phyloP scores from a whole-genome alignment of 441 rosid genomes.

The Gossypium schwendimanii region DNA sequence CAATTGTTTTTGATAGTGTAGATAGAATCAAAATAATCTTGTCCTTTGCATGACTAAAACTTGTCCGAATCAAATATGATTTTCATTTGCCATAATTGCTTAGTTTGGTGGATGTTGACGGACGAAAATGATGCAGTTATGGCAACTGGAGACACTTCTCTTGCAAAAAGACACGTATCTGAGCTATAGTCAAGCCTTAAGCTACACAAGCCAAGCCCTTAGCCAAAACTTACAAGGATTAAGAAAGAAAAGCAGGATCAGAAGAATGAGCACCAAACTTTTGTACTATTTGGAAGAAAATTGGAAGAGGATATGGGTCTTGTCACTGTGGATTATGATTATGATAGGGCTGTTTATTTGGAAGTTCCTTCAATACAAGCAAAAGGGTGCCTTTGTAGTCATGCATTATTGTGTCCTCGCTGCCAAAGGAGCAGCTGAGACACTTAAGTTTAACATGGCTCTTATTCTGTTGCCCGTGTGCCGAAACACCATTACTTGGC shows the following conservation, averaged over 20 bases:
- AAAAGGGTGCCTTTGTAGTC: slow-evolving; percentile 37
- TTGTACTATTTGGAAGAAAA: slow-evolving; percentile 49
- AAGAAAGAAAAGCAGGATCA: slow-evolving; percentile 34
- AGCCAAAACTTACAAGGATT: slow-evolving; percentile 55
- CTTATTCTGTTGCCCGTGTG: slow-evolving; percentile 60
- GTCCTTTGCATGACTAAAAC: not conserved
- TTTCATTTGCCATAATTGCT: slow-evolving; percentile 6
- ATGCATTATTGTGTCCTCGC: slow-evolving; percentile 61
- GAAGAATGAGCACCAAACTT: slow-evolving; percentile 36
- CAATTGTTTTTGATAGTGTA: slow-evolving; percentile 5
- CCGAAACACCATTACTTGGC: slow-evolving; percentile 59
- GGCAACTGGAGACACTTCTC: slow-evolving; percentile 60
- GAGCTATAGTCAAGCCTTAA: slow-evolving; percentile 56
- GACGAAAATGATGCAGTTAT: slow-evolving; percentile 40
- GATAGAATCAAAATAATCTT: slow-evolving; percentile 15
- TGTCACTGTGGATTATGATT: slow-evolving; percentile 44
- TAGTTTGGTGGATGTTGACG: not conserved
- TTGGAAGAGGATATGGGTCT: slow-evolving; percentile 59
- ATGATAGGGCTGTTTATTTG: slow-evolving; percentile 50
- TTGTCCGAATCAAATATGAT: not conserved
- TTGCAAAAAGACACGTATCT: slow-evolving; percentile 51
- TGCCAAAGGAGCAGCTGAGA: slow-evolving; percentile 72
- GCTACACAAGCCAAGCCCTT: slow-evolving; percentile 61
- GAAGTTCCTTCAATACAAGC: slow-evolving; percentile 51
- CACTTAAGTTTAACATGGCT: slow-evolving; percentile 66